Base-by-base conservation (phyloP, 164 flowering plant genomes). In the Warburgia ugandensis region DNA sequence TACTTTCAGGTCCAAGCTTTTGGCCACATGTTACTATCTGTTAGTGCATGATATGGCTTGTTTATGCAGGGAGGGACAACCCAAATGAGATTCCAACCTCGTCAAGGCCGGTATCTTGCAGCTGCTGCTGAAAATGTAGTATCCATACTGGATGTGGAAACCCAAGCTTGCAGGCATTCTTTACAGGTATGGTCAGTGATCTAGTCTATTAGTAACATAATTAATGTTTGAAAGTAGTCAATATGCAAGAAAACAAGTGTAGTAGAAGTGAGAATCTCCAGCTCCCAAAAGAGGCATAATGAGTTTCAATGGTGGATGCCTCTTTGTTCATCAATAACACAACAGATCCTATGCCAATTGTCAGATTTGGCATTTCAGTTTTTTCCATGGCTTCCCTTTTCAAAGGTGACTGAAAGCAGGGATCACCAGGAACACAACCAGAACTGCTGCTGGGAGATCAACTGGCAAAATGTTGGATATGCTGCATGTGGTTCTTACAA, bases 51-150 rank as follows among this genome's bases (percentile, higher is more conserved):
- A 16, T 23, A 16, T 30, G 19, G 33, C 3, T 30, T 28, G n/a
- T 53, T 41, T 4, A 16, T 61, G 49, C 61, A 86, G 89, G 86
- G 83, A 54, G 85, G 85, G 29, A 69, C 71, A 25, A 66, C 68
- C 21, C 81, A 70, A 49, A 61, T 84, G 54, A 72, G 96, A 52
- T 81, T 87, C 71, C 92, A 87, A 61, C 85, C 92, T 26, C 68
- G 63, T 55, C 43, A 46, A 30, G 96, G 92, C 29, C 75, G 74
- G 59, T 63, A 55, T 60, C 79, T 87, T 54, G 96, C 96, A 2
- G 82, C 89, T 56, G 83, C 85, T 41, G 64, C 73, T 22, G 87
- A 75, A 21, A 80, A 73, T 61, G 53, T 52, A 36, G 74, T 87
- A 26, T 84, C 90, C 3, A 55, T 87, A 41, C 52, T 84, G 7